Evolutionary conservation across 352 stramenopile genomes (phyloP).

Genomic region (Albugo candida): DNA sequence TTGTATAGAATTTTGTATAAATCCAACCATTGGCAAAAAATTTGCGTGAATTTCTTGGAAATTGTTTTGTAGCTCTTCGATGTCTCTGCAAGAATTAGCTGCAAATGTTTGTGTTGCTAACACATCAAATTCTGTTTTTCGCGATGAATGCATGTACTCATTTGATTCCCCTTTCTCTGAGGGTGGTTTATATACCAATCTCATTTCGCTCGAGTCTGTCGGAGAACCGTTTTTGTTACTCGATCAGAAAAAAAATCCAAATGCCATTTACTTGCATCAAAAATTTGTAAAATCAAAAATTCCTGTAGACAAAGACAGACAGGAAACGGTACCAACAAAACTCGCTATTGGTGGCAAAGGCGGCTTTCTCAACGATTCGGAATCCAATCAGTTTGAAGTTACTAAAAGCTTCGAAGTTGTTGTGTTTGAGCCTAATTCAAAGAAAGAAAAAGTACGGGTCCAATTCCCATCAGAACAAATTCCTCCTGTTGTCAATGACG

Average conservation of each 20-base stretch:
- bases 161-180: slow-evolving; percentile 82
- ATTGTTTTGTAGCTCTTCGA: too few species aligned
- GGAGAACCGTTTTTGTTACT: slow-evolving; percentile 40
- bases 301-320: slow-evolving; percentile 11
- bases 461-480: slow-evolving; percentile 18
- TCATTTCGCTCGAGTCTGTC: slow-evolving; percentile 86
- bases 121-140: slow-evolving; percentile 75
- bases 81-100: slow-evolving; percentile 11
- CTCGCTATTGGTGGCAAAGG: slow-evolving; percentile 91
- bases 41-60: too few species aligned
- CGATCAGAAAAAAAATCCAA: slow-evolving; percentile 20
- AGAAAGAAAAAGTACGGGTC: slow-evolving; percentile 37
- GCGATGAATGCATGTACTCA: slow-evolving; percentile 94
- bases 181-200: slow-evolving; percentile 80
- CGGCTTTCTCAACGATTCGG: slow-evolving; percentile 81
- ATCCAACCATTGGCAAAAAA: too few species aligned
- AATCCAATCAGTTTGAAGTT: slow-evolving; percentile 65
- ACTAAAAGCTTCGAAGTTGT: slow-evolving; percentile 65
- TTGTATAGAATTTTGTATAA: too few species aligned
- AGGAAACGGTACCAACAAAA: slow-evolving; percentile 46
- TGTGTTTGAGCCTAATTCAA: slow-evolving; percentile 18
- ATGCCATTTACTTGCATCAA: slow-evolving; percentile 62
- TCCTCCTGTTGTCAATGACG: slow-evolving; percentile 26
- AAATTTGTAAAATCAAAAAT: slow-evolving; percentile 15
- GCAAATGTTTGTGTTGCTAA: slow-evolving; percentile 25